phyloP scores from a whole-genome alignment of 768 basidiomycete species.

The Fomitopsis serialis region DNA sequence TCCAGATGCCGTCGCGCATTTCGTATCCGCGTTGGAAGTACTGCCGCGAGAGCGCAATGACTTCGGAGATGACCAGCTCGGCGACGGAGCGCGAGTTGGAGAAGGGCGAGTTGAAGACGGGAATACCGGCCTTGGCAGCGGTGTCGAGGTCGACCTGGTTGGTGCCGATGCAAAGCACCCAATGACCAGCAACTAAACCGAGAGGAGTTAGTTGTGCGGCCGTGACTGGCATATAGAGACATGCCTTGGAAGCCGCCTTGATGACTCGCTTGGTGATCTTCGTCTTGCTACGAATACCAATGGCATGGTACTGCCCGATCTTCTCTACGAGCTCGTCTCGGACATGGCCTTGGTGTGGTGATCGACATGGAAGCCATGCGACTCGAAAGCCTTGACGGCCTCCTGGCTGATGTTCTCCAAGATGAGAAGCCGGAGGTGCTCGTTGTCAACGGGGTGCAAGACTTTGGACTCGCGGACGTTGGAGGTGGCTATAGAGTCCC shows the following conservation, averaged over 20 bases:
- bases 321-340: conserved; percentile 89
- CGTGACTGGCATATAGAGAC: background rate
- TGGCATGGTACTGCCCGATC: conserved; percentile 82
- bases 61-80: conserved; percentile 92
- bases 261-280: conserved; percentile 90
- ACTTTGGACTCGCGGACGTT: conserved; percentile 57
- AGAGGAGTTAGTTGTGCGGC: background rate
- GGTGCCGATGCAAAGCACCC: conserved; percentile 99
- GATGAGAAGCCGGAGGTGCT: conserved; percentile 73
- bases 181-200: conserved; percentile 83
- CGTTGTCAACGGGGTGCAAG: conserved; percentile 80
- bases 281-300: conserved; percentile 97
- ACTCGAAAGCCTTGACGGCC: conserved; percentile 74
- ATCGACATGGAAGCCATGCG: conserved; percentile 89
- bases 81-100: conserved; percentile 99
- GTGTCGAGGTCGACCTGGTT: conserved; percentile 92
- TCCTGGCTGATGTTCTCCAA: conserved; percentile 95
- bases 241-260: conserved; percentile 78
- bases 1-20: conserved; percentile 89
- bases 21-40: conserved; percentile 85
- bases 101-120: conserved; percentile 99
- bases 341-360: conserved; percentile 78
- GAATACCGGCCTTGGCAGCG: conserved; percentile 84
- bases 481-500: conserved; percentile 25
- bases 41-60: conserved; percentile 92